A percentile compares a stretch with the other conserved stretches of the same genome.
Evolutionary conservation across 2,329 filamentous ascomycete species (phyloP).

Genomic region (Lasiodiplodia citricola): DNA sequence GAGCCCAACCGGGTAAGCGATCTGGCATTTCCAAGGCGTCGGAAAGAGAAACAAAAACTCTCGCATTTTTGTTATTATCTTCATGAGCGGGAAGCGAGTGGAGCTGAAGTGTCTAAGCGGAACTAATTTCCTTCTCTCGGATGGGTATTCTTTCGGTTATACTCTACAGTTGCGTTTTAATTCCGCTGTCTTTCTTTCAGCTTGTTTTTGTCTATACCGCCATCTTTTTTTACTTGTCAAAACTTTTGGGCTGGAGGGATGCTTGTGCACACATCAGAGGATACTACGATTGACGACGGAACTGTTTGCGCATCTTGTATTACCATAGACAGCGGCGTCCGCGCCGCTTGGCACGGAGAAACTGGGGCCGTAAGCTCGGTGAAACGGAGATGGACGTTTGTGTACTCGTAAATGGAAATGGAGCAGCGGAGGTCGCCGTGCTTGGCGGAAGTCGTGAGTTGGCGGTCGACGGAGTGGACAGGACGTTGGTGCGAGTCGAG

Average conservation of each 20-base stretch:
- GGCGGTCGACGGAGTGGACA: not conserved
- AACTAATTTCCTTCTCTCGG: constrained; percentile 4
- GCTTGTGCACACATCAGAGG: constrained; percentile 7
- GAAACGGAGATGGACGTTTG: constrained; percentile 1
- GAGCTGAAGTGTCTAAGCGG: constrained; percentile 6
- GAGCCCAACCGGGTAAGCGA: not conserved
- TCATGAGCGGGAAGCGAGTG: constrained; percentile 1
- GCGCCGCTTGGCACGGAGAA: constrained; percentile 6
- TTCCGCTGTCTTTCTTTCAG: not conserved
- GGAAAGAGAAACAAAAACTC: constrained; percentile 6
- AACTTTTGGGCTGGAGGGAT: not conserved
- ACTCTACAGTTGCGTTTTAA: constrained; percentile 2
- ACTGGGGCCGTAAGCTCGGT: not conserved
- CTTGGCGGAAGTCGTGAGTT: constrained; percentile 9
- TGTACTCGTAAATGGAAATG: constrained; percentile 1
- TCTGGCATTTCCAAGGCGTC: constrained; percentile 19
- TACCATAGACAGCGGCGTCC: constrained; percentile 2
- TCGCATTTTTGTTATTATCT: not conserved
- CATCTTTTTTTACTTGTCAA: not conserved
- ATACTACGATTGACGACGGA: constrained; percentile 12
- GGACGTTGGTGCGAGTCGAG: not conserved
- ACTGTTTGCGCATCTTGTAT: not conserved
- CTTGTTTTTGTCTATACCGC: not conserved
- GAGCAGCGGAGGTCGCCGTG: constrained; percentile 10
- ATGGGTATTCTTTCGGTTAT: not conserved